Evolutionary conservation across 805 yeast genomes (phyloP), one percentile per base, ranked within the genome.

Genomic region (Kodamaea hsintzibuensis): DNA sequence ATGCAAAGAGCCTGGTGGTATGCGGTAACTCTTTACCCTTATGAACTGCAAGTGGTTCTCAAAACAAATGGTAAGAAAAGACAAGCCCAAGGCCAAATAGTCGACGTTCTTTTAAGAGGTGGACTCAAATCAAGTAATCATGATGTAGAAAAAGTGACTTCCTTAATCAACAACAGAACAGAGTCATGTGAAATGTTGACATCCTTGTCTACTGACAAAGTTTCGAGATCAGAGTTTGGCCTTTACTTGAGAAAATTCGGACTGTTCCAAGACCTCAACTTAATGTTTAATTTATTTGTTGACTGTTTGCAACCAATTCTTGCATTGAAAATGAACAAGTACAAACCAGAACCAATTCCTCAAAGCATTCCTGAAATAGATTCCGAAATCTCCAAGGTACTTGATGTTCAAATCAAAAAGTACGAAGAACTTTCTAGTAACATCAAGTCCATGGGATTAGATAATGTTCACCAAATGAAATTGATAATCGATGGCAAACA

Each of bases 401-500:
- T 50, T 8, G 47, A 18, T 13, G 47, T 13, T 5, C 42, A 25
- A 59, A 50, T 72, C 9, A 50, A 56, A 1, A 63, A 68, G 22
- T 75, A 78, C 56, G 68, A 71, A 3, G 18, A 50, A 1, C 69
- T 82, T 9, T 60, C 73, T 18, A 50, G 66, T 1, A 51, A 56
- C 13, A 71, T 84, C 13, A 55, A 59, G 0, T 63, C 62, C 2
- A 59, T 65, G 9, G 67, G 67, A 7, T 71, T 89, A 48, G 62
- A 58, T 2, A 64, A 75, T 1, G 84, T 80, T 0, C 77, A 82
- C 62, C 65, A 62, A 0, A 55, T 87, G 53, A 88, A 83, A 62
- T 89, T 93, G 1, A 58, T 89, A 6, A 68, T 92, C 10, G 91
- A 89, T 67, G 96, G 99, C 13, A 90, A 88, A 60, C 80, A 82